Percentiles rank a stretch among this genome's conserved stretches.
These are phyloP conservation scores for Uncinocarpus reesii DNA, from an alignment of 2,329 filamentous ascomycete genomes.

Conservation along the genomic window DNA sequence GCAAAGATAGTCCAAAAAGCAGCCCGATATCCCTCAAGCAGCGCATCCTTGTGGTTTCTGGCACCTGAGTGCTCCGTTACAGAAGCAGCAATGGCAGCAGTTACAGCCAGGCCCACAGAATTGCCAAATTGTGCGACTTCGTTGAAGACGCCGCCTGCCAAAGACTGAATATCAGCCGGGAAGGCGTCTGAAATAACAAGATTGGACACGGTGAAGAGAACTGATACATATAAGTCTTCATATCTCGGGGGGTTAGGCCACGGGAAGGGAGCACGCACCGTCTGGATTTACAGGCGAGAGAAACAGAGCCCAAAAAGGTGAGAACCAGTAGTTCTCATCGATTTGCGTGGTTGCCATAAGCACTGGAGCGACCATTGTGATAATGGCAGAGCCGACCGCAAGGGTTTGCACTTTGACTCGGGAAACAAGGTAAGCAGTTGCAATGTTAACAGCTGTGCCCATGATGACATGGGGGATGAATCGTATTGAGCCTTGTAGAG, in stretches of 20 bases:
- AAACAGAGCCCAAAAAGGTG: conserved; percentile 12
- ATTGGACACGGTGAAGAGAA: conserved; percentile 40
- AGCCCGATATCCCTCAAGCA: conserved; percentile 10
- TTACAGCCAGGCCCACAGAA: conserved; percentile 43
- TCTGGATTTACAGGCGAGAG: conserved; percentile 17
- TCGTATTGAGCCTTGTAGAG: conserved; percentile 38
- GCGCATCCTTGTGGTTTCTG: conserved; percentile 1
- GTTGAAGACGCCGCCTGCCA: conserved; percentile 54
- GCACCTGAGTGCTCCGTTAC: conserved; percentile 8
- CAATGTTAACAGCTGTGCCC: conserved; percentile 11
- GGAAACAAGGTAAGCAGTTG: conserved; percentile 14
- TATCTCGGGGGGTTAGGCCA: too few species aligned
- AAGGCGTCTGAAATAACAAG: conserved; percentile 48
- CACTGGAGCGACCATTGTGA: conserved; percentile 14
- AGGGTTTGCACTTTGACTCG: conserved; percentile 15
- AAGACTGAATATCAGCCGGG: conserved; percentile 45
- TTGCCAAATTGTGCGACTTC: conserved; percentile 48
- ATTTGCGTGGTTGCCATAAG: conserved; percentile 16
- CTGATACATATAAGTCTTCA: not conserved
- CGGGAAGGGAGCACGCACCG: conserved; percentile 5
- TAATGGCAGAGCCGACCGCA: conserved; percentile 14
- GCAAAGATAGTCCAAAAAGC: conserved; percentile 17
- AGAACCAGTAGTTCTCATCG: conserved; percentile 11
- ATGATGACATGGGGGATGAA: conserved; percentile 36
- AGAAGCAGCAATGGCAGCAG: conserved; percentile 36